phyloP scores from a whole-genome alignment of 2,329 filamentous ascomycete genomes.

The Aspergillus aculeatus region DNA sequence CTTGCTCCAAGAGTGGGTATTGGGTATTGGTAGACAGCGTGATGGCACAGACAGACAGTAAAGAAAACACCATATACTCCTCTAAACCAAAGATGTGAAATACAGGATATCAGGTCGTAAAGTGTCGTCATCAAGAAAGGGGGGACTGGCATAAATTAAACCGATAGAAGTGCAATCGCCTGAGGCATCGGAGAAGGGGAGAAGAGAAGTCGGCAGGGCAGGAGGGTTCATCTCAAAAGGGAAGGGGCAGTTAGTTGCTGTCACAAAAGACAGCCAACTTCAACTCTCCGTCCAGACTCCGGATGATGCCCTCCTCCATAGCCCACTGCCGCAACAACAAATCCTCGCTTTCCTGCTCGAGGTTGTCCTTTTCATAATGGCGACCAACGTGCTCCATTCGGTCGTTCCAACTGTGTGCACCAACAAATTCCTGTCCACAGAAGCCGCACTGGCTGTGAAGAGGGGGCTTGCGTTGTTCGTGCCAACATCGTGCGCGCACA shows the following conservation, averaged over 20 bases:
- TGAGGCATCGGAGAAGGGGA: background rate
- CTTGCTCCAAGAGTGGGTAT: background rate
- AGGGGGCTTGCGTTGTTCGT: conserved; percentile 63
- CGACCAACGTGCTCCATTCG: conserved; percentile 84
- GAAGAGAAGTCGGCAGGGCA: background rate
- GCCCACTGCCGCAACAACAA: conserved; percentile 43
- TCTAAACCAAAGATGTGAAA: background rate
- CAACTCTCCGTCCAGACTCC: conserved; percentile 20
- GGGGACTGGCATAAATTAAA: background rate
- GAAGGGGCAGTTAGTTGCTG: conserved; percentile 5
- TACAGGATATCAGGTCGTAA: conserved; percentile 6
- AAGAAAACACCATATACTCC: background rate
- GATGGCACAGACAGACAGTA: background rate
- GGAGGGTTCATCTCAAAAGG: background rate
- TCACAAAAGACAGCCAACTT: conserved; percentile 20
- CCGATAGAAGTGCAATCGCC: too few species aligned
- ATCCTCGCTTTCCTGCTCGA: conserved; percentile 39
- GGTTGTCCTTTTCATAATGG: conserved; percentile 66
- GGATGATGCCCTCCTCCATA: conserved; percentile 34
- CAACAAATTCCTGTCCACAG: conserved; percentile 63
- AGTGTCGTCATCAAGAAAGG: background rate
- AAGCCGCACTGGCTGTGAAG: conserved; percentile 58
- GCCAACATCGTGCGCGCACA: conserved; percentile 60
- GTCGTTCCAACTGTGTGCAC: conserved; percentile 69
- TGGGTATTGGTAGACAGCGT: background rate